A percentile compares a stretch with the other conserved stretches of the same genome.
Conservation (phyloP, 495 filamentous ascomycete species). For the Filosporella fistucella region DNA sequence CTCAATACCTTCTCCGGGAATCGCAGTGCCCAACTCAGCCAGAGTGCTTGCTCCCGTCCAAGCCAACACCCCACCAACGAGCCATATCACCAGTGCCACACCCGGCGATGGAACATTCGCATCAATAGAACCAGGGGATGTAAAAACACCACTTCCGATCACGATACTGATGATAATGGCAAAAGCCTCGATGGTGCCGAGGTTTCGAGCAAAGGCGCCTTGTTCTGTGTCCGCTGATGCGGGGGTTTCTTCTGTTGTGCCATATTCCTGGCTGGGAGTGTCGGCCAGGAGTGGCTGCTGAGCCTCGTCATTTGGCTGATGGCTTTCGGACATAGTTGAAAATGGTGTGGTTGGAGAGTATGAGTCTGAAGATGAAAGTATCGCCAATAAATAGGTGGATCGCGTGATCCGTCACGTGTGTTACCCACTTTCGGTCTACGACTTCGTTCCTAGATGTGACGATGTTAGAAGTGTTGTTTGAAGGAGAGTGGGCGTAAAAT, state of each 20-base stretch:
- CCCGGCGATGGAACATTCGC: slow-evolving; percentile 51
- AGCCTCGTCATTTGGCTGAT: no score
- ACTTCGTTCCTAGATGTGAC: no score
- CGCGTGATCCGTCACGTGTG: no score
- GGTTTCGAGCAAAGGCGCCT: slow-evolving; percentile 40
- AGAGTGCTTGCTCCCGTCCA: slow-evolving; percentile 52
- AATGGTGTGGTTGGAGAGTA: no score
- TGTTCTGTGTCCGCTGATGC: neutral
- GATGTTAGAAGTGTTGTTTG: no score
- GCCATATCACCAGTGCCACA: slow-evolving; percentile 45
- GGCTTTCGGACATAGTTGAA: no score
- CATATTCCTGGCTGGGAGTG: neutral
- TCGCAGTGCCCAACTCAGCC: slow-evolving; percentile 49
- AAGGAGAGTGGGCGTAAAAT: no score
- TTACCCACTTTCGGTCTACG: no score
- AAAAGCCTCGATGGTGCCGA: slow-evolving; percentile 46
- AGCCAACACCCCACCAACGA: slow-evolving; percentile 46
- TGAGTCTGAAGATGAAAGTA: no score
- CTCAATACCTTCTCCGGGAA: slow-evolving; percentile 45
- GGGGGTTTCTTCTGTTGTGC: neutral
- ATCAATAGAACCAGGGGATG: slow-evolving; percentile 51
- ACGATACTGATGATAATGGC: slow-evolving; percentile 51
- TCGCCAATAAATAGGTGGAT: no score
- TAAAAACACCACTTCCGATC: slow-evolving; percentile 52
- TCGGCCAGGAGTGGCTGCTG: neutral